Conservation (phyloP, 306 rosid species). For the Boehmeria nivea region DNA sequence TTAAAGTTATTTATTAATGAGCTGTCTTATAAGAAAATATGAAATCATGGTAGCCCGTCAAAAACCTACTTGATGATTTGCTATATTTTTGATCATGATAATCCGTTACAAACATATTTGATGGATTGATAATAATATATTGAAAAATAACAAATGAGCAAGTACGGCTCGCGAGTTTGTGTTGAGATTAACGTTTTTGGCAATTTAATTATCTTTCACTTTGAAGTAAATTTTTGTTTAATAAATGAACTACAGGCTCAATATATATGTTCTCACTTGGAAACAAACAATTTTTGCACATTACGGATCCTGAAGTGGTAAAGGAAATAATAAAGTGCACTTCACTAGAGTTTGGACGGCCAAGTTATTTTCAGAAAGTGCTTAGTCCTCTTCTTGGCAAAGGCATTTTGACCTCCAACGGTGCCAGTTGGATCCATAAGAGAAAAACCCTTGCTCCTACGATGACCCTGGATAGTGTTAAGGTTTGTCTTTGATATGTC, state of each 20-base stretch:
- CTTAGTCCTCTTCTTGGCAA: background rate
- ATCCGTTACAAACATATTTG: too few relatives aligned
- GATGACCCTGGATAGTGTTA: background rate
- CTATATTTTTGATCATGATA: too few relatives aligned
- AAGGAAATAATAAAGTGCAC: conserved; percentile 1
- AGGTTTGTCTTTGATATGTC: background rate
- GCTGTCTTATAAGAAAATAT: too few relatives aligned
- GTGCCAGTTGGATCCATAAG: background rate
- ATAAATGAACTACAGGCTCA: background rate
- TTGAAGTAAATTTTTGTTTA: too few relatives aligned
- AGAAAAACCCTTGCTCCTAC: background rate
- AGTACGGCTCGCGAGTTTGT: too few relatives aligned
- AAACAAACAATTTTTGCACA: background rate
- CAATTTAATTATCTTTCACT: too few relatives aligned
- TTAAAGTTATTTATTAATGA: too few relatives aligned
- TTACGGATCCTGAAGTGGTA: background rate
- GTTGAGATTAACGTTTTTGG: too few relatives aligned
- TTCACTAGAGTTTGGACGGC: background rate
- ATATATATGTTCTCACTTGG: background rate
- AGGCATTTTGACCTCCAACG: background rate
- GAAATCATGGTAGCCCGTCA: too few relatives aligned
- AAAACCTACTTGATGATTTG: too few relatives aligned
- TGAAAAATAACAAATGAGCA: too few relatives aligned
- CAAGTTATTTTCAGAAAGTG: background rate
- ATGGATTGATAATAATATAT: too few relatives aligned